These are phyloP conservation scores for Elongisporangium senticosum DNA, from an alignment of 352 stramenopile species.

Conservation along the genomic window DNA sequence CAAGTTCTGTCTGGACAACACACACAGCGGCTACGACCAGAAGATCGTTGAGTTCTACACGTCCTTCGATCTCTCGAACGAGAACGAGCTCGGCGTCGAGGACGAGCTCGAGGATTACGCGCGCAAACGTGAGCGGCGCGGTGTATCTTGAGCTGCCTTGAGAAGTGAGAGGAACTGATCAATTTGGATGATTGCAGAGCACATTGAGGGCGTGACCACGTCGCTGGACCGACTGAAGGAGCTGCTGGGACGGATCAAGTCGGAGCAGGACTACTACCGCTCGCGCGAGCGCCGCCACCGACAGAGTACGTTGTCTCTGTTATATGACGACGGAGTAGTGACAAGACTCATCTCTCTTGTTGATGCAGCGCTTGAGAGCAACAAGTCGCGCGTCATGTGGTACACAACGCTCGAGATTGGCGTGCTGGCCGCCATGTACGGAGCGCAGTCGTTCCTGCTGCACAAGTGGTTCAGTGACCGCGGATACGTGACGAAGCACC, in stretches of 20 bases:
- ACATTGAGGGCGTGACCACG: conserved; percentile 60
- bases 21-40: conserved; percentile 47
- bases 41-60: conserved; percentile 83
- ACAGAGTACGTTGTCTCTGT: conserved; percentile 39
- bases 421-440: conserved; percentile 66
- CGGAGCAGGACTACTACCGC: conserved; percentile 78
- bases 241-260: conserved; percentile 64
- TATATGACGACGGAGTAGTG: background rate
- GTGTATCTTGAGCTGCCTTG: no score
- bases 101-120: conserved; percentile 64
- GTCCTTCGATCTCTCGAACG: conserved; percentile 72
- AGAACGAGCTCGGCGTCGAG: conserved; percentile 66
- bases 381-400: conserved; percentile 71
- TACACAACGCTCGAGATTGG: conserved; percentile 71
- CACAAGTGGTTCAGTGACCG: conserved; percentile 85
- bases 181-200: conserved; percentile 26
- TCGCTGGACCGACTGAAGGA: conserved; percentile 56
- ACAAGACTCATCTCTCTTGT: background rate
- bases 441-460: conserved; percentile 64
- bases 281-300: conserved; percentile 61
- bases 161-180: background rate
- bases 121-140: conserved; percentile 43
- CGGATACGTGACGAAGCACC: conserved; percentile 57
- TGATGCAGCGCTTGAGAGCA: conserved; percentile 60
- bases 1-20: conserved; percentile 82